Evolutionary conservation across 1,284 basidiomycete genomes (phyloP), one percentile per base, ranked within the genome.

Genomic region (Papiliotrema laurentii): DNA sequence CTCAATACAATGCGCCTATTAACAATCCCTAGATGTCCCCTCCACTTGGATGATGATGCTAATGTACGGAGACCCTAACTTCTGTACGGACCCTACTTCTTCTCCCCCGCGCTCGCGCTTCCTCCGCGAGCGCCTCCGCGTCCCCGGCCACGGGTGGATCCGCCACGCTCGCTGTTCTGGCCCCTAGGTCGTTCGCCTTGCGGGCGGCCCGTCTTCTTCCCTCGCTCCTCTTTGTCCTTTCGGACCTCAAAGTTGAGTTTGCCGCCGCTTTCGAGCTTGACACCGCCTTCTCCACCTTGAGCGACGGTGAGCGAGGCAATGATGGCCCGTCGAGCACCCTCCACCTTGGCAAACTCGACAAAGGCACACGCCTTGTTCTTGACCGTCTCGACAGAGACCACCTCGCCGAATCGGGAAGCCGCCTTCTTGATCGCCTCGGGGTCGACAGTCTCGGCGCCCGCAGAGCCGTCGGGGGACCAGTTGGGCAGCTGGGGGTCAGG

Each of bases 351-450:
- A 75, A 94, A 98, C 72, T 97, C 93, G 63, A 93, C 80, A 79
- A 97, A 97, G 1, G 93, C 94, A 68, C 92, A 97, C 0, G 88
- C 89, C 74, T 91, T 94, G 68, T 66, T 68, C 56, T 87, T 85
- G 43, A 96, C 85, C 60, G 97, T 85, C 73, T 97, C 91, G 42
- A 91, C 75, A 43, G 92, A 89, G 73, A 87, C 89, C 66, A 96
- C 80, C 3, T 84, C 79, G 5, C 93, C 93, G 71, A 97, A 97
- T 40, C 84, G 83, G 30, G 77, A 76, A 25, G 97, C 81, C 10
- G 78, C 76, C 22, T 75, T 74, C 42, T 73, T 77, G 28, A 97
- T 79, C 1, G 80, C 77, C 18, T 74, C 61, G 46, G 84, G 80
- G 49, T 83, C 78, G 36, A 97, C 79, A 22, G 80, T 76, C 56